Percentiles rank a stretch among this genome's conserved stretches.
Evolutionary conservation across 805 yeast genomes (phyloP).

Genomic region (Candida chauliodis): DNA sequence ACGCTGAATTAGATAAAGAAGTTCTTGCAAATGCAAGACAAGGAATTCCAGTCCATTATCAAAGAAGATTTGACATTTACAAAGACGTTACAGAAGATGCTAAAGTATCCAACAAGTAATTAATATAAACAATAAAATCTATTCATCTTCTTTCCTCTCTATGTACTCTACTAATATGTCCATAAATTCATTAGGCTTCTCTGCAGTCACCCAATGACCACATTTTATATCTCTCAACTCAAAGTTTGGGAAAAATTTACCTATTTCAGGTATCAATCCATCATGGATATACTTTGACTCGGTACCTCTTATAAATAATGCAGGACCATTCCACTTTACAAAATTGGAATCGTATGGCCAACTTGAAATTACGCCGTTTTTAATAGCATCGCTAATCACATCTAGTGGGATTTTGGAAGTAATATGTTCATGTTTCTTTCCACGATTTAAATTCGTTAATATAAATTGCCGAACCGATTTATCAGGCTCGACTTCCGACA

Average conservation of each 20-base stretch:
- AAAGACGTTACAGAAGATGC: slow-evolving; percentile 33
- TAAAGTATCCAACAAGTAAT: slow-evolving; percentile 12
- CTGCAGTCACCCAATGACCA: slow-evolving; percentile 93
- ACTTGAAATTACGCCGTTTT: slow-evolving; percentile 61
- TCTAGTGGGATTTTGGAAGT: slow-evolving; percentile 68
- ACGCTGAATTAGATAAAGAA: slow-evolving; percentile 38
- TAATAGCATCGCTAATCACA: slow-evolving; percentile 60
- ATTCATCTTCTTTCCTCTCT: slow-evolving; percentile 40
- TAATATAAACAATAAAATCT: background rate
- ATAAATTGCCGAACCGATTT: slow-evolving; percentile 70
- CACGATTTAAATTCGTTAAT: slow-evolving; percentile 60
- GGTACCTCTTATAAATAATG: slow-evolving; percentile 77
- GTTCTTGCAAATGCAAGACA: slow-evolving; percentile 39
- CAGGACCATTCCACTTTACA: slow-evolving; percentile 63
- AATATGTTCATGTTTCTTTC: slow-evolving; percentile 36
- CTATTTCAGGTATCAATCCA: slow-evolving; percentile 70
- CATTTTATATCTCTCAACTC: slow-evolving; percentile 71
- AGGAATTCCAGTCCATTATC: slow-evolving; percentile 41
- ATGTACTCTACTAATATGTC: slow-evolving; percentile 60
- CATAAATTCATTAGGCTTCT: slow-evolving; percentile 76
- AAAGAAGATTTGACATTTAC: slow-evolving; percentile 41
- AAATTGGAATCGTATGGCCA: slow-evolving; percentile 68
- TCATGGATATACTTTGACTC: slow-evolving; percentile 78
- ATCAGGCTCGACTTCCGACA: slow-evolving; percentile 60
- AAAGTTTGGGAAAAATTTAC: slow-evolving; percentile 74